These are phyloP conservation scores for Epichloe sylvatica DNA, from an alignment of 2,329 filamentous ascomycete genomes.

Conservation along the genomic window DNA sequence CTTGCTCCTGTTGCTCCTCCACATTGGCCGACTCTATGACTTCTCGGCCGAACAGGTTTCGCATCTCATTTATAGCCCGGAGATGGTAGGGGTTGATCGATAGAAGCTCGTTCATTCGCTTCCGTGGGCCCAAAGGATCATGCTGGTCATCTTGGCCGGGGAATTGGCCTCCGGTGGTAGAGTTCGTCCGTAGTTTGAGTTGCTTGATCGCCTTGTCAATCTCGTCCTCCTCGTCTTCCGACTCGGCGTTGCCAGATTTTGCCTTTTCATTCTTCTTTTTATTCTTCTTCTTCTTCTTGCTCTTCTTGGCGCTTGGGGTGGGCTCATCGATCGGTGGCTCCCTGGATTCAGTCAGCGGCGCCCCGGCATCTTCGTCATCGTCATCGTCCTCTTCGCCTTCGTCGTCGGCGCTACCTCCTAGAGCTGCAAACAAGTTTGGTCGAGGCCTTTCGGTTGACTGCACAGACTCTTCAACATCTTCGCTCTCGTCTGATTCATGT, in stretches of 20 bases:
- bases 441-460: constrained; percentile 24
- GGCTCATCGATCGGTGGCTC: constrained; percentile 13
- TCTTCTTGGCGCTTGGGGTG: constrained; percentile 14
- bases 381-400: constrained; percentile 20
- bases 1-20: constrained; percentile 33
- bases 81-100: constrained; percentile 53
- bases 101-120: constrained; percentile 27
- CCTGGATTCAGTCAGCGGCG: constrained; percentile 11
- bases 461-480: constrained; percentile 17
- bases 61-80: constrained; percentile 86
- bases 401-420: constrained; percentile 31
- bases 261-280: constrained; percentile 24
- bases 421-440: constrained; percentile 37
- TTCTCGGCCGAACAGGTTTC: constrained; percentile 40
- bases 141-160: constrained; percentile 5
- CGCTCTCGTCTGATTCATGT: constrained; percentile 15
- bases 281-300: constrained; percentile 21
- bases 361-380: constrained; percentile 20
- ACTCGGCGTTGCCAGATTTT: constrained; percentile 15
- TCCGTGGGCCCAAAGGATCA: constrained; percentile 5
- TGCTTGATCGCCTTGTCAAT: constrained; percentile 41
- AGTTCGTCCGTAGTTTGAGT: constrained; percentile 15
- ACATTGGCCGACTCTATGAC: constrained; percentile 40
- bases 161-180: neutral
- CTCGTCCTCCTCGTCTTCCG: constrained; percentile 35